A percentile compares a stretch with the other conserved stretches of the same genome.
Conservation (phyloP, 306 rosid genomes). For the Cucumis melo region DNA sequence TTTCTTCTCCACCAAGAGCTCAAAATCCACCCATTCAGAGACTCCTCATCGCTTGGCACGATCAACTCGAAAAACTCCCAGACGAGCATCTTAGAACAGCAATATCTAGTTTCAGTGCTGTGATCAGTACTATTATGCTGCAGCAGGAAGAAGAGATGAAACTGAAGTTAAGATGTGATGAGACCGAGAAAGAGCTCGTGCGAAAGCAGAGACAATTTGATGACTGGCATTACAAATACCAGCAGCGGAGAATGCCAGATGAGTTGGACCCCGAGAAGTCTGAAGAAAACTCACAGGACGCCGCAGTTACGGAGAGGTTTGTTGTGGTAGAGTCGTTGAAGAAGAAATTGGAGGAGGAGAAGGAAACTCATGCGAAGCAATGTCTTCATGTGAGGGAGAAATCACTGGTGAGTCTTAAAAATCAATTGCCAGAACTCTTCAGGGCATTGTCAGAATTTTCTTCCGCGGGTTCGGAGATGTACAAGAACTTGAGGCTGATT, state of each 20-base stretch:
- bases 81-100: constrained; percentile 62
- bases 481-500: constrained; percentile 29
- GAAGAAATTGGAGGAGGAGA: constrained; percentile 59
- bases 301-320: constrained; percentile 38
- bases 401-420: constrained; percentile 48
- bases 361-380: constrained; percentile 37
- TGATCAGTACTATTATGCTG: constrained; percentile 35
- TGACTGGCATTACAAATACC: constrained; percentile 67
- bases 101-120: constrained; percentile 49
- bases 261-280: constrained; percentile 36
- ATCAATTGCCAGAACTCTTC: constrained; percentile 72
- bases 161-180: constrained; percentile 55
- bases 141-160: constrained; percentile 60
- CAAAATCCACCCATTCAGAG: constrained; percentile 49
- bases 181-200: constrained; percentile 52
- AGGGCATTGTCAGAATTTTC: constrained; percentile 50
- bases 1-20: constrained; percentile 84
- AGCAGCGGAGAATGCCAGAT: constrained; percentile 36
- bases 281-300: constrained; percentile 24
- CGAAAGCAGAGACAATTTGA: constrained; percentile 57
- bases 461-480: constrained; percentile 49
- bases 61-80: constrained; percentile 62
- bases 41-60: constrained; percentile 66
- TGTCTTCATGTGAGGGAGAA: constrained; percentile 76
- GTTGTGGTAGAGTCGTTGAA: constrained; percentile 33